These are phyloP conservation scores for Saccharum spontaneum DNA, from an alignment of 176 grass and related monocot genomes.

Conservation along the genomic window DNA sequence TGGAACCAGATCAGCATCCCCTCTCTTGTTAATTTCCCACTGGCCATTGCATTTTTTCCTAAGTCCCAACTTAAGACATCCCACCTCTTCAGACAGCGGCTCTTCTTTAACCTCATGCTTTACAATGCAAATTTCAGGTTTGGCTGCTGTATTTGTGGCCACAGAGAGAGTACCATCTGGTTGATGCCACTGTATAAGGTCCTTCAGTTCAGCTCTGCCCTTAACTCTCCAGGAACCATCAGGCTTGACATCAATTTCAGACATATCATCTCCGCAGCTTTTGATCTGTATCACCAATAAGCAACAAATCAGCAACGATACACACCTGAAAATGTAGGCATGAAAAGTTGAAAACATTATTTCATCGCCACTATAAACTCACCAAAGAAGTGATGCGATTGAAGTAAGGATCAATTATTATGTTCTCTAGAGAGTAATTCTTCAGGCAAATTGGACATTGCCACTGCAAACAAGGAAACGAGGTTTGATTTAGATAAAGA, in stretches of 20 bases:
- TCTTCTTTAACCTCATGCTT: conserved; percentile 58
- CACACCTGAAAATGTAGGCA: conserved; percentile 18
- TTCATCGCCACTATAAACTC: conserved; percentile 40
- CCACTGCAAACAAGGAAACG: conserved; percentile 68
- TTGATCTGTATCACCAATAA: conserved; percentile 58
- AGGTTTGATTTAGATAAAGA: conserved; percentile 17
- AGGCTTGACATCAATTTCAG: conserved; percentile 78
- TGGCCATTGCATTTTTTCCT: conserved; percentile 41
- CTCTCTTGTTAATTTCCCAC: conserved; percentile 52
- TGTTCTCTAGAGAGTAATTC: conserved; percentile 75
- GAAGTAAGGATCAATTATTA: conserved; percentile 95
- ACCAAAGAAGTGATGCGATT: conserved; percentile 88
- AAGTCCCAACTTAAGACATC: conserved; percentile 57
- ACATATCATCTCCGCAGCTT: conserved; percentile 62
- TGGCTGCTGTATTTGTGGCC: conserved; percentile 26
- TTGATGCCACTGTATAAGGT: conserved; percentile 82
- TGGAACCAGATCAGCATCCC: conserved; percentile 11
- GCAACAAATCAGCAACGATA: conserved; percentile 36
- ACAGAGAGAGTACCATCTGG: conserved; percentile 75
- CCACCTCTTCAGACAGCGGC: conserved; percentile 21
- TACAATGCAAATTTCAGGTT: conserved; percentile 19
- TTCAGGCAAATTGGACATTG: conserved; percentile 94
- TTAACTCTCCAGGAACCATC: conserved; percentile 91
- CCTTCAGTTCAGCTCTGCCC: conserved; percentile 46
- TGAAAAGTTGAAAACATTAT: background rate